A percentile compares a stretch with the other conserved stretches of the same genome.
phyloP scores from a whole-genome alignment of 2,329 filamentous ascomycete genomes.

The Aureobasidium sp. region DNA sequence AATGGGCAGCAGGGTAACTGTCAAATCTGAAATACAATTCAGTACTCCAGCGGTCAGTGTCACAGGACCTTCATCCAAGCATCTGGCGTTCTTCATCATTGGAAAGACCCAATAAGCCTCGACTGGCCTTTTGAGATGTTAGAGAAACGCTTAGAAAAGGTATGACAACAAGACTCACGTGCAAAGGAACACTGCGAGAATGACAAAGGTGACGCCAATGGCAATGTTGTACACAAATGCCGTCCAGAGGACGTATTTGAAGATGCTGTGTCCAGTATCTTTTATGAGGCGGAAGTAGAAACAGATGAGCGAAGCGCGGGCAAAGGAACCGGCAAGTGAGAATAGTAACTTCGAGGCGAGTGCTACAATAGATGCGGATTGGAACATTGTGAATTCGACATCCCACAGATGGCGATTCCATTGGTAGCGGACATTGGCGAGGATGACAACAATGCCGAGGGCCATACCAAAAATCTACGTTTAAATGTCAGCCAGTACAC shows the following conservation, averaged over 20 bases:
- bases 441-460: conserved; percentile 30
- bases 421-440: conserved; percentile 33
- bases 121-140: conserved; percentile 27
- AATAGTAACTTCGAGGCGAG: conserved; percentile 36
- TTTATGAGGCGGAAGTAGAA: conserved; percentile 39
- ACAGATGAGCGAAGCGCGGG: conserved; percentile 34
- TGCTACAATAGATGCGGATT: conserved; percentile 29
- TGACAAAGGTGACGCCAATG: conserved; percentile 31
- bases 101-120: conserved; percentile 35
- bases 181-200: conserved; percentile 32
- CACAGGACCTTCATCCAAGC: conserved; percentile 32
- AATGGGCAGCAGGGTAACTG: conserved; percentile 35
- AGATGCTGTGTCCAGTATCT: conserved; percentile 32
- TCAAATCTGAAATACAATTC: conserved; percentile 35
- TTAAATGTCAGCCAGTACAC: not conserved
- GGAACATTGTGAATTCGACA: conserved; percentile 23
- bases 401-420: conserved; percentile 39
- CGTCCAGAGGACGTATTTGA: conserved; percentile 31
- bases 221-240: conserved; percentile 30
- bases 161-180: conserved; percentile 18
- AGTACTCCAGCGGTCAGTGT: conserved; percentile 34
- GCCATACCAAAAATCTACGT: conserved; percentile 18
- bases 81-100: conserved; percentile 24
- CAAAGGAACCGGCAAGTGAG: conserved; percentile 34
- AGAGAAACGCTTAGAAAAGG: not conserved